Evolutionary conservation across 192 early-diverging fungal species (phyloP).

Genomic region (Coemansia sp.): DNA sequence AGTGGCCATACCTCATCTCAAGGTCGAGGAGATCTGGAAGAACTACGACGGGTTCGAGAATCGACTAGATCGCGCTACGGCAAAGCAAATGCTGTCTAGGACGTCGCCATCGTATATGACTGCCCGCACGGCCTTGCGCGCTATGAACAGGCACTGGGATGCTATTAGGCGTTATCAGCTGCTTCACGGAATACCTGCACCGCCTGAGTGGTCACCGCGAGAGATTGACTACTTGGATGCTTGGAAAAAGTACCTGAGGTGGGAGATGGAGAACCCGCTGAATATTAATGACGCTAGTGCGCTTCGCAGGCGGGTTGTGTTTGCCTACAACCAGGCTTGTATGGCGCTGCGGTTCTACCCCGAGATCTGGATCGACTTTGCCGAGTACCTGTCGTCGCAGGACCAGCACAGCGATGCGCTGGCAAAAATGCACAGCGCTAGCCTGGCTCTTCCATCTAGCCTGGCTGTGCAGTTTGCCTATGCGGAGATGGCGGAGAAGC

Average conservation of each 20-base stretch:
- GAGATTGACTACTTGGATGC: conserved; percentile 62
- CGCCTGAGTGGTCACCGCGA: conserved; percentile 75
- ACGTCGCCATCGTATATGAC: conserved; percentile 90
- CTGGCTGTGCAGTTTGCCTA: conserved; percentile 71
- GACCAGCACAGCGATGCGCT: conserved; percentile 26
- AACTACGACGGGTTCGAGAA: conserved; percentile 94
- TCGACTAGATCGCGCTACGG: conserved; percentile 68
- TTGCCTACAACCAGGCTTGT: conserved; percentile 85
- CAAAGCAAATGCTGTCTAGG: conserved; percentile 87
- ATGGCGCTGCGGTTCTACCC: conserved; percentile 82
- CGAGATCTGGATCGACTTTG: conserved; percentile 74
- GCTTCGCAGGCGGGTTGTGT: conserved; percentile 69
- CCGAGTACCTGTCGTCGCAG: conserved; percentile 28
- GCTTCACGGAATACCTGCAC: conserved; percentile 62
- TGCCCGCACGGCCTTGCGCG: conserved; percentile 80
- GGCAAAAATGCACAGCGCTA: conserved; percentile 31
- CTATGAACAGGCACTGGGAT: conserved; percentile 76
- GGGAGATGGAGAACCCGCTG: conserved; percentile 89
- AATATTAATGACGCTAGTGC: conserved; percentile 55
- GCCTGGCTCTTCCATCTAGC: conserved; percentile 44
- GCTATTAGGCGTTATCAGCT: conserved; percentile 63
- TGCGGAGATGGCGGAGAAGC: conserved; percentile 66
- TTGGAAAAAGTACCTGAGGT: conserved; percentile 88
- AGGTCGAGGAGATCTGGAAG: conserved; percentile 93
- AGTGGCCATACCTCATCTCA: conserved; percentile 79